phyloP scores from a whole-genome alignment of 2,329 filamentous ascomycete species.

The Penicillium digitatum region DNA sequence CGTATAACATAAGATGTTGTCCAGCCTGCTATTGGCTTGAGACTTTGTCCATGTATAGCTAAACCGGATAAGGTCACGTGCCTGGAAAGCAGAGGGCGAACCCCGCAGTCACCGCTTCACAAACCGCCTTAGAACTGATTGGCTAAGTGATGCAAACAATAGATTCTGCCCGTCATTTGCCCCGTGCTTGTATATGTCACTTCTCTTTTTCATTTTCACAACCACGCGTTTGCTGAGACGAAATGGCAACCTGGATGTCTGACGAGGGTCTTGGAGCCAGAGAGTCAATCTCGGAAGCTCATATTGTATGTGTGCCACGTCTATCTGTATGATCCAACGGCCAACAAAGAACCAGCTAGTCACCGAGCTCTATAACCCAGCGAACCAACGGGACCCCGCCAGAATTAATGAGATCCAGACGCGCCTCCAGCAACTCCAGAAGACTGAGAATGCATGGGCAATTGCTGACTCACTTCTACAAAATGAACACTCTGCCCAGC shows the following conservation, averaged over 20 bases:
- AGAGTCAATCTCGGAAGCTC: conserved; percentile 17
- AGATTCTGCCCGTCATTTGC: conserved; percentile 8
- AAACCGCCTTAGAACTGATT: not conserved
- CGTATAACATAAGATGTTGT: not conserved
- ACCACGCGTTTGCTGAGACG: conserved; percentile 1
- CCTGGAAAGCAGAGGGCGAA: not conserved
- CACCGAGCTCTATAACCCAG: conserved; percentile 40
- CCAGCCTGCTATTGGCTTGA: no score
- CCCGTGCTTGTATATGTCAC: conserved; percentile 8
- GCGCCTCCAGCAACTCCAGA: conserved; percentile 72
- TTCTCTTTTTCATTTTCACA: conserved; percentile 2
- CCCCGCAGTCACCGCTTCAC: conserved; percentile 3
- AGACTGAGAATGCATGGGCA: conserved; percentile 76
- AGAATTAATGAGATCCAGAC: conserved; percentile 60
- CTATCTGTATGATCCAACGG: not conserved
- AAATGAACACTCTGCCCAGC: conserved; percentile 62
- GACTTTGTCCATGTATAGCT: not conserved
- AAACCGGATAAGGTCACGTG: not conserved
- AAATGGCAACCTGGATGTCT: conserved; percentile 12
- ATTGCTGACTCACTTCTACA: conserved; percentile 72
- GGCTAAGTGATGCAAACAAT: not conserved
- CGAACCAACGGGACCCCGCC: conserved; percentile 43
- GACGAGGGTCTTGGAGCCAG: conserved; percentile 6
- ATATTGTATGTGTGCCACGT: conserved; percentile 4
- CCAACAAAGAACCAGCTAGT: conserved; percentile 34